Evolutionary conservation across 1,284 basidiomycete species (phyloP), one percentile per base, ranked within the genome.

Genomic region (Marasmius sp.): DNA sequence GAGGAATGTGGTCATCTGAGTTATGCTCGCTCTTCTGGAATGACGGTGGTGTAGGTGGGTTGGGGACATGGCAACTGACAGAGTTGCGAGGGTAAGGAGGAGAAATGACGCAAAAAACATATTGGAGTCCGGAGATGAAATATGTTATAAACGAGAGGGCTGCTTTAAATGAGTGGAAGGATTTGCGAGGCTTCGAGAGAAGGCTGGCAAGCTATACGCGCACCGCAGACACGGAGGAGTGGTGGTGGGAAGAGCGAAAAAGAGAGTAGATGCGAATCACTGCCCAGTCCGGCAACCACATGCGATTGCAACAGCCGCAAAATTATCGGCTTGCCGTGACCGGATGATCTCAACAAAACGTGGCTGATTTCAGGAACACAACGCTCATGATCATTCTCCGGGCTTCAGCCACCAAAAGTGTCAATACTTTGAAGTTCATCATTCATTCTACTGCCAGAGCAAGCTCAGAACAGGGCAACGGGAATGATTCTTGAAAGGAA

Each of bases 1-100:
- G 16, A 87, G 72, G 64, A 81, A 85, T 16, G 69, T 66, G n/a
- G 62, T 41, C 34, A 72, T 70, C 57, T 74, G 69, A 20, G 66
- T 53, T 22, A 63, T 60, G 55, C 71, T 64, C 34, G 39, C 36
- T 58, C 61, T 49, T 68, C 37, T 63, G 58, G 20, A 60, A 63
- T 12, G 61, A 62, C 34, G 63, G 65, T 53, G 65, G 58, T 57
- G 64, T 64, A 47, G 53, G 56, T 51, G 55, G 6, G 61, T 60
- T 49, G 45, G 61, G n/a, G 63, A 57, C 61, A 58, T 12, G 11
- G 58, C 49, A 60, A 38, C 16, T 59, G 50, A 38, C 66, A 66
- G 56, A 66, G 64, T 57, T 68, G 68, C 53, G 63, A 65, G 59
- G 64, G 62, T 41, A 70, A 41, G 60, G 67, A 53, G 52, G 66